Percentiles rank a stretch among this genome's conserved stretches.
phyloP scores from a whole-genome alignment of 169 alveolate species.

The Plasmodium adleri region DNA sequence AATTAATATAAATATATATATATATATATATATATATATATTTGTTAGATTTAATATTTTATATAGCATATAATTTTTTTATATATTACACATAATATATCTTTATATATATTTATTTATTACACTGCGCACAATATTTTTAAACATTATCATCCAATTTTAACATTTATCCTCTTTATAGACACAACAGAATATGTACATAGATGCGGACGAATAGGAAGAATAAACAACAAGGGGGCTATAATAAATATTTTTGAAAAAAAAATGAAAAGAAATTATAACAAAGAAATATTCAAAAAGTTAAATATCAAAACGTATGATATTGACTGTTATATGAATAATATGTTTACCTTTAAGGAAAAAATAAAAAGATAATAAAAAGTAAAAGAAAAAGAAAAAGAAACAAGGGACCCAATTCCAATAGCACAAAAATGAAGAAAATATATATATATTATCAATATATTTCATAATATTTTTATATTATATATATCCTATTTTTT shows the following conservation, averaged over 20 bases:
- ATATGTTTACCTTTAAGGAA: slow-evolving; percentile 39
- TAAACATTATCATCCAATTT: too few species aligned
- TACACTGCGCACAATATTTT: not conserved
- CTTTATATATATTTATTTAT: not conserved
- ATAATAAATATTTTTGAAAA: slow-evolving; percentile 55
- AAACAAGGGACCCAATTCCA: too few species aligned
- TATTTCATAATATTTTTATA: too few species aligned
- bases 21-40: not conserved
- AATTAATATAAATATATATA: not conserved
- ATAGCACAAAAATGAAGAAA: too few species aligned
- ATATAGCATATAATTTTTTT: not conserved
- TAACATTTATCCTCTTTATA: not conserved
- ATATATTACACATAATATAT: not conserved
- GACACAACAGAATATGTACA: slow-evolving; percentile 48
- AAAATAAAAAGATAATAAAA: not conserved
- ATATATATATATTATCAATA: too few species aligned
- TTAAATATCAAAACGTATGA: slow-evolving; percentile 36
- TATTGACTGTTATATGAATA: slow-evolving; percentile 62
- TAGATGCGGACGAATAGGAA: slow-evolving; percentile 75
- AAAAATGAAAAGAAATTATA: slow-evolving; percentile 25
- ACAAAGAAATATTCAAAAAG: slow-evolving; percentile 23
- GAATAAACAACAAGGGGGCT: slow-evolving; percentile 70
- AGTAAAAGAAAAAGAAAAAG: not conserved
- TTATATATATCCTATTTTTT: not conserved
- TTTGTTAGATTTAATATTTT: too few species aligned